Percentiles rank a stretch among this genome's conserved stretches.
Evolutionary conservation across 78 protist species (phyloP).

Genomic region (Dictyostelium firmibasis): DNA sequence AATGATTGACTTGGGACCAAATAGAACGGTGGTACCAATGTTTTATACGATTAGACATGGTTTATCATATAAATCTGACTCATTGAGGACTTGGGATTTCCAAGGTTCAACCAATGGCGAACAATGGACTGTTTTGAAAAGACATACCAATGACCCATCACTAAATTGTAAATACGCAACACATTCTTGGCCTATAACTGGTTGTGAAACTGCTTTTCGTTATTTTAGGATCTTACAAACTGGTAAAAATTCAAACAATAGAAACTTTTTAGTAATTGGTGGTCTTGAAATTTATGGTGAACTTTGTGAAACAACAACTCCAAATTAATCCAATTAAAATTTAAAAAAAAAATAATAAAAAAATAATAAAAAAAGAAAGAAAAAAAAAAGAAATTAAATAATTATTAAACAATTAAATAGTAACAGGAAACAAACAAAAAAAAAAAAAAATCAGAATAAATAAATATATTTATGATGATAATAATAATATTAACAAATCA

Average conservation of each 20-base stretch:
- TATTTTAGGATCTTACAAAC: slow-evolving; percentile 85
- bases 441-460: too few relatives aligned
- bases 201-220: slow-evolving; percentile 72
- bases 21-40: slow-evolving; percentile 69
- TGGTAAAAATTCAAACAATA: slow-evolving; percentile 82
- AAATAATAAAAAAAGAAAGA: too few relatives aligned
- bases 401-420: too few relatives aligned
- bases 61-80: slow-evolving; percentile 83
- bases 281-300: slow-evolving; percentile 90
- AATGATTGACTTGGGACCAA: slow-evolving; percentile 80
- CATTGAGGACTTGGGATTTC: slow-evolving; percentile 87
- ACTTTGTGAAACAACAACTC: neutral
- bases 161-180: slow-evolving; percentile 84
- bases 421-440: too few relatives aligned
- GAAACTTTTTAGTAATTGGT: slow-evolving; percentile 83
- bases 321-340: too few relatives aligned
- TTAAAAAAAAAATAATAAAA: too few relatives aligned
- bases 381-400: too few relatives aligned
- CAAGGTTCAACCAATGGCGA: slow-evolving; percentile 88
- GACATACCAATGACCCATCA: slow-evolving; percentile 82
- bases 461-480: too few relatives aligned
- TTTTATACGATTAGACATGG: slow-evolving; percentile 89
- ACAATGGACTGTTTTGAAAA: slow-evolving; percentile 81
- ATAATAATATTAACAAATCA: too few relatives aligned
- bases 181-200: slow-evolving; percentile 71